A percentile compares a stretch with the other conserved stretches of the same genome.
phyloP scores from a whole-genome alignment of 148 eudicot genomes.

The Diospyros kaki region DNA sequence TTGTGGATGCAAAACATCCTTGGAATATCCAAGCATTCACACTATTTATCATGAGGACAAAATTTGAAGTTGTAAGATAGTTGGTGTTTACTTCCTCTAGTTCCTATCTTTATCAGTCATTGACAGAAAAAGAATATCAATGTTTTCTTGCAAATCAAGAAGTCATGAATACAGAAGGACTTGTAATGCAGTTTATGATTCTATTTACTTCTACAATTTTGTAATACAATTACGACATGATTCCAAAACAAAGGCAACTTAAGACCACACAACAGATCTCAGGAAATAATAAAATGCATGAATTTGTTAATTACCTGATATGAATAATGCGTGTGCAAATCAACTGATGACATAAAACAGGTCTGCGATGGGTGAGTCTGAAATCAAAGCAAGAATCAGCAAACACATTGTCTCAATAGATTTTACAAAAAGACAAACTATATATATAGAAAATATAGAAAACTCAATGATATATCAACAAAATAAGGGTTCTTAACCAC shows the following conservation, averaged over 20 bases:
- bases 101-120: background rate
- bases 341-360: constrained; percentile 99
- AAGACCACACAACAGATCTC: background rate
- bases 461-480: background rate
- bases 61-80: too few relatives aligned
- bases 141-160: background rate
- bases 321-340: constrained; percentile 97
- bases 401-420: background rate
- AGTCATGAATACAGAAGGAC: background rate
- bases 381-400: constrained; percentile 20
- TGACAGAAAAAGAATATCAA: background rate
- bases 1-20: background rate
- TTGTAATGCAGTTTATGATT: background rate
- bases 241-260: constrained; percentile 3
- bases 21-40: background rate
- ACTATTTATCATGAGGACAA: too few relatives aligned
- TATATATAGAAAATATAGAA: background rate
- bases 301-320: constrained; percentile 65
- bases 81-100: too few relatives aligned
- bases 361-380: constrained; percentile 99
- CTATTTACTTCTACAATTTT: background rate
- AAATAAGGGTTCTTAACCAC: background rate
- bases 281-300: background rate
- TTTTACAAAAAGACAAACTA: background rate
- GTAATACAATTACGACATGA: background rate